A percentile compares a stretch with the other conserved stretches of the same genome.
These are phyloP conservation scores for Alternaria rosae DNA, from an alignment of 2,329 filamentous ascomycete species.

Conservation along the genomic window DNA sequence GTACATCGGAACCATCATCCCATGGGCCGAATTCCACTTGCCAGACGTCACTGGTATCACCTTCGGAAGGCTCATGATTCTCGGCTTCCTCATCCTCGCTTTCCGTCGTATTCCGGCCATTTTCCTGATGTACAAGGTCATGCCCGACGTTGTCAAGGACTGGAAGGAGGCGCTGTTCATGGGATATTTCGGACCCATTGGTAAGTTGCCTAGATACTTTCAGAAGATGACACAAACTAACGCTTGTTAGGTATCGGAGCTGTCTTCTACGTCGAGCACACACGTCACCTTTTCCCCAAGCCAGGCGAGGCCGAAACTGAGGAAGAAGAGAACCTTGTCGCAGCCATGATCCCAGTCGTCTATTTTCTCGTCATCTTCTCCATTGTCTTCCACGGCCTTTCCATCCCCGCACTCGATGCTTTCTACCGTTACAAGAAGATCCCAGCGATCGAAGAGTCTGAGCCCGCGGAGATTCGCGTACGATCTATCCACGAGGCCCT, in stretches of 20 bases:
- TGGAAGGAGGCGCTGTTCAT: slow-evolving; percentile 68
- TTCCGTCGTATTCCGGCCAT: slow-evolving; percentile 67
- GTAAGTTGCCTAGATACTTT: slow-evolving; percentile 13
- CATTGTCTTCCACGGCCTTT: slow-evolving; percentile 58
- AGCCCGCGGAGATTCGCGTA: slow-evolving; percentile 37
- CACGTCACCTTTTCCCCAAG: slow-evolving; percentile 54
- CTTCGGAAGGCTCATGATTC: slow-evolving; percentile 57
- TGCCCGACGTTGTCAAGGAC: slow-evolving; percentile 60
- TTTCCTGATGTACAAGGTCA: slow-evolving; percentile 62
- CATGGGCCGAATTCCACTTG: slow-evolving; percentile 63
- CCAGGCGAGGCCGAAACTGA: slow-evolving; percentile 50
- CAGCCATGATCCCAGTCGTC: slow-evolving; percentile 55
- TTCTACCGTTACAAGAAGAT: slow-evolving; percentile 53
- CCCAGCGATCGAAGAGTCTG: slow-evolving; percentile 52
- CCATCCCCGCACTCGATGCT: slow-evolving; percentile 55
- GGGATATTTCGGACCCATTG: slow-evolving; percentile 62
- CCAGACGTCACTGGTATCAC: slow-evolving; percentile 63
- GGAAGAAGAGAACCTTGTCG: slow-evolving; percentile 51
- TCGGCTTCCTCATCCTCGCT: slow-evolving; percentile 62
- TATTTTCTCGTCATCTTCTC: slow-evolving; percentile 58
- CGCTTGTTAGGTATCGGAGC: slow-evolving; percentile 48
- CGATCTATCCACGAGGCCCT: slow-evolving; percentile 51
- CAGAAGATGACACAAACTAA: not conserved
- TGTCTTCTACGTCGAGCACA: slow-evolving; percentile 57
- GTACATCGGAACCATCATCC: slow-evolving; percentile 64